Evolutionary conservation across 2,329 filamentous ascomycete genomes (phyloP), one percentile per base, ranked within the genome.

Genomic region (Microthyrium microscopicum): DNA sequence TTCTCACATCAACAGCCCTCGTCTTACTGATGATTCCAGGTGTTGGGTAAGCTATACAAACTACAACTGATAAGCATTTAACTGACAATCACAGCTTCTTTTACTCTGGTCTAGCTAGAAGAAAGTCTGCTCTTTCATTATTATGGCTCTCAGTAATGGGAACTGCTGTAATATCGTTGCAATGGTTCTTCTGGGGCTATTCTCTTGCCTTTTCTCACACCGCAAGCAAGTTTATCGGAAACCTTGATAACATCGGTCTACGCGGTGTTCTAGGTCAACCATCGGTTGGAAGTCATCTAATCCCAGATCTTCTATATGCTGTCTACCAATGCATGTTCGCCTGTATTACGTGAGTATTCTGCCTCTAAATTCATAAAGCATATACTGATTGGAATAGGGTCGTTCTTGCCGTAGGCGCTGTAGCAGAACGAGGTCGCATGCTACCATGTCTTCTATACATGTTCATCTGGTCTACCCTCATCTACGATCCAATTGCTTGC

Each of bases 141-240:
- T 77, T 92, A 54, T 85, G 81, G 68, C 67, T 92, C 4, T 80
- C 80, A 11, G 70, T 92, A 60, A 77, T 92, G 61, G 76, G 80
- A 12, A 70, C 77, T 4, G 79, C 72, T 8, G 72, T 91, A 42
- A 72, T 84, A 39, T 76, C 73, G 31, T 91, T 92, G 58, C 82
- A 92, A 51, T 93, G 84, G 83, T 92, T 91, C 63, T 87, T 92
- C 63, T 92, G 83, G 83, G 83, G 83, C 30, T 92, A 82, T 53
- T 84, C 78, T 4, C 58, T 89, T 8, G 72, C 79, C 30, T 89
- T 85, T 52, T 89, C 81, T 12, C 81, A 87, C 55, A 65, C 68
- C 2, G 77, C 78, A 18, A 74, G 76, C 29, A 68, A 62, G 26
- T 92, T 72, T 53, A 80, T 92, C 41, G 83, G 83, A 38, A 66